Evolutionary conservation across 2,329 filamentous ascomycete genomes (phyloP).

Genomic region (Epichloe amarillans): DNA sequence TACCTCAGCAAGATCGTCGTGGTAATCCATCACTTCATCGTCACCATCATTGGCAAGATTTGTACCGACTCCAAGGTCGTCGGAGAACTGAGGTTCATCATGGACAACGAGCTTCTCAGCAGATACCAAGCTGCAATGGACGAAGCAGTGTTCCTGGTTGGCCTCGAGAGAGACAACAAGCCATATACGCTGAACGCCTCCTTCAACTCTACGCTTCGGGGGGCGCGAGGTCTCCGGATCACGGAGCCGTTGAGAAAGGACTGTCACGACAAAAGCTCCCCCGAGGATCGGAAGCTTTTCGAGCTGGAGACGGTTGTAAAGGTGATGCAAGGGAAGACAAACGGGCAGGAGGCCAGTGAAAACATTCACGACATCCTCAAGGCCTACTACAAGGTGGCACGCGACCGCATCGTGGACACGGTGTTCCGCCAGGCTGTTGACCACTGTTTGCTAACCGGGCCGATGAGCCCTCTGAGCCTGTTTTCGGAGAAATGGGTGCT

Average conservation of each 20-base stretch:
- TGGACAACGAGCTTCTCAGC: slow-evolving; percentile 31
- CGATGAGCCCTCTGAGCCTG: background rate
- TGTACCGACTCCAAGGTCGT: slow-evolving; percentile 31
- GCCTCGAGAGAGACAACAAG: slow-evolving; percentile 32
- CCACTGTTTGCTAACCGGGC: slow-evolving; percentile 3
- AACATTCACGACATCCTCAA: slow-evolving; percentile 47
- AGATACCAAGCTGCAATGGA: slow-evolving; percentile 34
- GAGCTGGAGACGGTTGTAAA: background rate
- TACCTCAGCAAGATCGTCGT: slow-evolving; percentile 39
- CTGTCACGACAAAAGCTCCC: background rate
- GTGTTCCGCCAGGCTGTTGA: slow-evolving; percentile 39
- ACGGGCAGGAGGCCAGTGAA: slow-evolving; percentile 24
- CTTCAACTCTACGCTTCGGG: slow-evolving; percentile 30
- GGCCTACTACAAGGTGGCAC: slow-evolving; percentile 48
- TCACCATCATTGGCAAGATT: slow-evolving; percentile 23
- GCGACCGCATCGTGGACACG: slow-evolving; percentile 48
- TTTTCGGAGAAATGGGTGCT: slow-evolving; percentile 4
- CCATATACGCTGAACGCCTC: slow-evolving; percentile 39
- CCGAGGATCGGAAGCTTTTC: background rate
- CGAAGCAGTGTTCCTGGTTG: slow-evolving; percentile 36
- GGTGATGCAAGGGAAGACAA: slow-evolving; percentile 12
- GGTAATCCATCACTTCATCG: slow-evolving; percentile 40
- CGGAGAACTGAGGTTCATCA: slow-evolving; percentile 26
- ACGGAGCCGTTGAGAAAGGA: background rate
- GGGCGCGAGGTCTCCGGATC: slow-evolving; percentile 9